Conservation (phyloP, 371 early-diverging fungal genomes). For the Funneliformis caledonium region DNA sequence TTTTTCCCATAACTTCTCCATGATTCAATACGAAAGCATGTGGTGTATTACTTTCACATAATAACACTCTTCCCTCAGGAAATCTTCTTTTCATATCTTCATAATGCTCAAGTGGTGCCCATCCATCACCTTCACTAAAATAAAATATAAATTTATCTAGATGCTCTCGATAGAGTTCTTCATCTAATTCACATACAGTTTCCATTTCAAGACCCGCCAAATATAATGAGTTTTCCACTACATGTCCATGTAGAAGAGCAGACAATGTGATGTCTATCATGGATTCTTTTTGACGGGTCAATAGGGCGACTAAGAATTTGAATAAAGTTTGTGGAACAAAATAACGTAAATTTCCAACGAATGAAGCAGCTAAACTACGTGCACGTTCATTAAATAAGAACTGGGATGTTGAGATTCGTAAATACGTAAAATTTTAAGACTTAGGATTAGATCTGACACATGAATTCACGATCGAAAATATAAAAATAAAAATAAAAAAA, state of each 20-base stretch:
- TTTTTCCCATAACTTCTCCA: slow-evolving; percentile 31
- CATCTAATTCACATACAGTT: slow-evolving; percentile 65
- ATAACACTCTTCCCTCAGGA: slow-evolving; percentile 58
- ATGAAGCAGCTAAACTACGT: slow-evolving; percentile 36
- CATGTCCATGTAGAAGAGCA: slow-evolving; percentile 60
- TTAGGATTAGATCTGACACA: background rate
- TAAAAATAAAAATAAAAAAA: background rate
- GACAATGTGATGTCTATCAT: slow-evolving; percentile 63
- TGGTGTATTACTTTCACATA: background rate
- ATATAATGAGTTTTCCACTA: slow-evolving; percentile 65
- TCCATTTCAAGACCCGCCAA: slow-evolving; percentile 82
- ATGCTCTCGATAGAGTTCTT: slow-evolving; percentile 60
- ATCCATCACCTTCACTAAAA: slow-evolving; percentile 75
- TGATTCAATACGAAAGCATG: slow-evolving; percentile 34
- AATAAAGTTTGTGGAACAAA: slow-evolving; percentile 43
- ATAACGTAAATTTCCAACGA: slow-evolving; percentile 48
- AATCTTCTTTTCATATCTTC: slow-evolving; percentile 67
- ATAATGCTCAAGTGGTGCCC: slow-evolving; percentile 79
- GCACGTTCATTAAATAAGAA: slow-evolving; percentile 41
- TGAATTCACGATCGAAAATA: background rate
- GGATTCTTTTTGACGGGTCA: slow-evolving; percentile 55
- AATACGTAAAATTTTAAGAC: background rate
- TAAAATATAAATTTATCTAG: slow-evolving; percentile 77
- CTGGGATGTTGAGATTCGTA: slow-evolving; percentile 39
- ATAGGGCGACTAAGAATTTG: slow-evolving; percentile 35